Base-by-base conservation (phyloP, 139 green algal genomes). In the Tetraselmis chui region DNA sequence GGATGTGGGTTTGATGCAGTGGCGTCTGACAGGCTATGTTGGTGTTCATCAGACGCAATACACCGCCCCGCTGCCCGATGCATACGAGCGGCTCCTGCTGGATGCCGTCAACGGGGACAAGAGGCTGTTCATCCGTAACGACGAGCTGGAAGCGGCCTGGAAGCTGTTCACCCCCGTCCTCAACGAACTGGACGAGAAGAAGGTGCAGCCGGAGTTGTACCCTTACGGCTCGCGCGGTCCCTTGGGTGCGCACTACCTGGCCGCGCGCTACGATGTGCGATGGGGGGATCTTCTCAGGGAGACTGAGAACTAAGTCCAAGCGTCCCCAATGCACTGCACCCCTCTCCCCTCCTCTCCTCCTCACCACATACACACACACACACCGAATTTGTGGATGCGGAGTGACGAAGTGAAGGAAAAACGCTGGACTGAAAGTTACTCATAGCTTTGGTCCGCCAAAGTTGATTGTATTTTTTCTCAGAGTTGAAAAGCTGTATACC, bases 81-180 rank as follows among this genome's bases (percentile, higher is more conserved):
- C 97, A 0, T 99, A 99, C 84, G 97, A 99, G 92, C 89, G 97
- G 1, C 90, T 99, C 81, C 96, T 99, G 81, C 90, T 99, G 83
- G 97, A 99, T 87, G 96, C 96, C 25, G 93, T 99, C 75, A 97
- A 99, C 77, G 97, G 95, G 27, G 90, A 96, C 86, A 93, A 93
- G 82, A 81, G 92, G n/a, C 87, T 96, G 22, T 96, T 97, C 87
- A 97, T 98, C 88, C 92, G 96, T 76, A 89, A 90, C 79, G 97
- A 99, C 84, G 97, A 99, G 94, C 88, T 99, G 59, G 92, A 98
- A 80, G 91, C 93, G 22, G 96, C 96, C 1, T 99, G 96, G 96
- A 83, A 90, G 28, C 91, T 98, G 29, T 99, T 98, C 93, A 99
- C 95, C 0, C 97, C 97, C 0, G 83, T 98, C 80, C 89, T 98